phyloP scores from a whole-genome alignment of 768 basidiomycete species.

The Leccinum uliginosum region DNA sequence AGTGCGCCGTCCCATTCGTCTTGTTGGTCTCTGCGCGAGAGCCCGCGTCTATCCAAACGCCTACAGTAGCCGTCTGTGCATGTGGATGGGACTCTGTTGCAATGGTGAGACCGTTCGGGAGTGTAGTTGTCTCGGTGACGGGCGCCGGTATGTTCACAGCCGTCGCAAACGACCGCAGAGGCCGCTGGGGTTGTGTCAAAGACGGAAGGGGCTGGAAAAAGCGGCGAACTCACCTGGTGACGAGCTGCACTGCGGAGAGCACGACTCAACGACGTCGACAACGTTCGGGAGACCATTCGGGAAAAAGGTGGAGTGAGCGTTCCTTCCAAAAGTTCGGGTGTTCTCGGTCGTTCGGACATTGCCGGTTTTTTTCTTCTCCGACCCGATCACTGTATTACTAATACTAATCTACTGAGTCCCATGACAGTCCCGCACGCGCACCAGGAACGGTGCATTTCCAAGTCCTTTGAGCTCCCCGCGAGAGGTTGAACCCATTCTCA shows the following conservation, averaged over 20 bases:
- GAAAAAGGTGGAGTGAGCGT: slow-evolving; percentile 22
- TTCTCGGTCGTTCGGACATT: slow-evolving; percentile 29
- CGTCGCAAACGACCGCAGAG: slow-evolving; percentile 72
- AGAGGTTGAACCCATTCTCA: slow-evolving; percentile 49
- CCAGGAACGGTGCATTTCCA: slow-evolving; percentile 46
- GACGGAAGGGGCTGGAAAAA: background rate
- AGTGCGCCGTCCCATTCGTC: slow-evolving; percentile 96
- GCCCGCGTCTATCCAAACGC: slow-evolving; percentile 98
- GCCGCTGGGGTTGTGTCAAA: slow-evolving; percentile 33
- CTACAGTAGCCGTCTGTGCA: slow-evolving; percentile 96
- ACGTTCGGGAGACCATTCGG: slow-evolving; percentile 43
- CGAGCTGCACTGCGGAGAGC: slow-evolving; percentile 36
- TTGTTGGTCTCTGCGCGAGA: slow-evolving; percentile 93
- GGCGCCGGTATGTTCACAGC: slow-evolving; percentile 63
- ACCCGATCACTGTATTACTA: background rate
- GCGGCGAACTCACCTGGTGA: slow-evolving; percentile 29
- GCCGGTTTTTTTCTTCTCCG: slow-evolving; percentile 26
- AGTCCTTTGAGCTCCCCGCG: slow-evolving; percentile 26
- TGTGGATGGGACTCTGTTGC: slow-evolving; percentile 89
- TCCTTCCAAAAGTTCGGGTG: slow-evolving; percentile 24
- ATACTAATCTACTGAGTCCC: background rate
- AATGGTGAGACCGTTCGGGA: slow-evolving; percentile 92
- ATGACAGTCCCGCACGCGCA: slow-evolving; percentile 13
- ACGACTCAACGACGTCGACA: slow-evolving; percentile 42
- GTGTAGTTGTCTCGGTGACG: slow-evolving; percentile 85